These are phyloP conservation scores for Leccinum fallax DNA, from an alignment of 1,284 basidiomycete genomes.

Conservation along the genomic window DNA sequence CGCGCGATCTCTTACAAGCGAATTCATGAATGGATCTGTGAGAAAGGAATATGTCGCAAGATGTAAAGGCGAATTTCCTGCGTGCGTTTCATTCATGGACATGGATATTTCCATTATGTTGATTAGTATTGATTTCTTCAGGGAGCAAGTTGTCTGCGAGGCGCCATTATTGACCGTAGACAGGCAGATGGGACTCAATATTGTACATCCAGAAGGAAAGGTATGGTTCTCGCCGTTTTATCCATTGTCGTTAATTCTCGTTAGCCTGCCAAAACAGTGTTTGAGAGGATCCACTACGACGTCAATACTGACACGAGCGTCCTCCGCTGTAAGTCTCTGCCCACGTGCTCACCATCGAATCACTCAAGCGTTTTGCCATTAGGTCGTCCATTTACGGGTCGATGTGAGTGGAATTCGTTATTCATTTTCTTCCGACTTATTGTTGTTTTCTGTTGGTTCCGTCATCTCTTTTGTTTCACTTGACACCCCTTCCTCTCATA, in stretches of 20 bases:
- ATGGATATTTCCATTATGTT: background rate
- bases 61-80: conserved; percentile 82
- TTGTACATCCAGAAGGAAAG: conserved; percentile 93
- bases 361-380: conserved; percentile 8
- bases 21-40: conserved; percentile 82
- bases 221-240: conserved; percentile 42
- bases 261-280: conserved; percentile 88
- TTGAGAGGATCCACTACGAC: conserved; percentile 87
- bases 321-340: conserved; percentile 70
- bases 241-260: background rate
- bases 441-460: background rate
- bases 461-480: background rate
- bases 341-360: conserved; percentile 4
- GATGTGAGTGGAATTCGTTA: conserved; percentile 59
- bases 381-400: conserved; percentile 85
- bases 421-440: background rate
- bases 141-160: conserved; percentile 81
- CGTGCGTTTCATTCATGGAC: conserved; percentile 47
- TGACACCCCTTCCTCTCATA: background rate
- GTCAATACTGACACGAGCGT: conserved; percentile 82
- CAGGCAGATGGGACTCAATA: conserved; percentile 93
- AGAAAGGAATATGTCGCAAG: conserved; percentile 92
- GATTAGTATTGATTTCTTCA: conserved; percentile 33
- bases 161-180: conserved; percentile 92
- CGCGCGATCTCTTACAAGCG: conserved; percentile 73